Evolutionary conservation across 2,329 filamentous ascomycete genomes (phyloP).

Genomic region (Aspergillus bombycis): DNA sequence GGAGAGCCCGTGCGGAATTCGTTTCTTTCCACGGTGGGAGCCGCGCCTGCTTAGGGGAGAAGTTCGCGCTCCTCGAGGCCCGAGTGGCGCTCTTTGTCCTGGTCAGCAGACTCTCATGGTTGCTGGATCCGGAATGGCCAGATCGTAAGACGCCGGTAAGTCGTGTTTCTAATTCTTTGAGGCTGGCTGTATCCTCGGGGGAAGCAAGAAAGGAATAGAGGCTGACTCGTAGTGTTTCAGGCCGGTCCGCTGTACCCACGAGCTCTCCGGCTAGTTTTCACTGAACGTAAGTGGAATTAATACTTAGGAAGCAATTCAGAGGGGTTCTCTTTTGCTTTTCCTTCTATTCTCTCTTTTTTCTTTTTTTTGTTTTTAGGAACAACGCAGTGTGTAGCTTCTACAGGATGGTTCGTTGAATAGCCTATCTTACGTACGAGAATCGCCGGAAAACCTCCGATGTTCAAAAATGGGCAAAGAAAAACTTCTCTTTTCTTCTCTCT

Average conservation of each 20-base stretch:
- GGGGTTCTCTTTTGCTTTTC: accelerated
- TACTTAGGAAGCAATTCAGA: background rate
- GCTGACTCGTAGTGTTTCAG: background rate
- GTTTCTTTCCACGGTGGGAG: conserved; percentile 49
- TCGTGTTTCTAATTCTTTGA: background rate
- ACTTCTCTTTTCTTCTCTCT: background rate
- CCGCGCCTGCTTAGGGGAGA: conserved; percentile 46
- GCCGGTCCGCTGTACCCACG: background rate
- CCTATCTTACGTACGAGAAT: background rate
- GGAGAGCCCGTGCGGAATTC: conserved; percentile 42
- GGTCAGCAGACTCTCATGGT: conserved; percentile 33
- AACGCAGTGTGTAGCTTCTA: background rate
- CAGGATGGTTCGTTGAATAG: background rate
- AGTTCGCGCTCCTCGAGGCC: conserved; percentile 44
- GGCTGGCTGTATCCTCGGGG: background rate
- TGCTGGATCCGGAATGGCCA: conserved; percentile 39
- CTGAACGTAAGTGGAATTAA: background rate
- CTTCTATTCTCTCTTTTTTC: background rate
- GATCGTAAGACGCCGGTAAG: conserved; percentile 28
- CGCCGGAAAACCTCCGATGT: background rate
- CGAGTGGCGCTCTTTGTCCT: conserved; percentile 39
- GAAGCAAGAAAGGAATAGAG: background rate
- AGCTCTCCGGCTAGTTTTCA: background rate
- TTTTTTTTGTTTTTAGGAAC: background rate
- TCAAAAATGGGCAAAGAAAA: background rate